Evolutionary conservation across 2,329 filamentous ascomycete genomes (phyloP).

Genomic region (Juglanconis oblonga): DNA sequence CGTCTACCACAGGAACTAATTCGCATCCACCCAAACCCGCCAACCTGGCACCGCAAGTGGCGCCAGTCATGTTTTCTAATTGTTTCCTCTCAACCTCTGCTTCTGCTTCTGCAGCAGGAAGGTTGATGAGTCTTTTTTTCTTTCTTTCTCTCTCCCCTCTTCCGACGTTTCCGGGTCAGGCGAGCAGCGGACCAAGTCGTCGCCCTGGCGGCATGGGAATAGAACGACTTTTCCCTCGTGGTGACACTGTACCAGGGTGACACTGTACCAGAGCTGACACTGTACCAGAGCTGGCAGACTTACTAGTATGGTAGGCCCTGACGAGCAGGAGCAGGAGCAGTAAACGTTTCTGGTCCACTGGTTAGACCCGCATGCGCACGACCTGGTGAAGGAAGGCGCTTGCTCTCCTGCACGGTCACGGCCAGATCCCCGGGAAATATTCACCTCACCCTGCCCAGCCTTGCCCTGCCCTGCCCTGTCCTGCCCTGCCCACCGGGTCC

Average conservation of each 20-base stretch:
- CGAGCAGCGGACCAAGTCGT: no score
- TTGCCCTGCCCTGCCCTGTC: neutral
- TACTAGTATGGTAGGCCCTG: no score
- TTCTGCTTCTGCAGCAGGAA: constrained; percentile 2
- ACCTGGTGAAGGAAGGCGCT: neutral
- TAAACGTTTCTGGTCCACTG: neutral
- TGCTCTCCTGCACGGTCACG: neutral
- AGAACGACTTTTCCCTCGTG: no score
- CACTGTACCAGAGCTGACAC: no score
- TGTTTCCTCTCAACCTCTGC: constrained; percentile 16
- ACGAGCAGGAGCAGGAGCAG: no score
- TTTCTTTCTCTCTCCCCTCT: neutral
- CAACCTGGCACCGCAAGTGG: neutral
- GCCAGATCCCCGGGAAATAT: neutral
- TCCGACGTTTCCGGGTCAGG: neutral
- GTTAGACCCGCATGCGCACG: neutral
- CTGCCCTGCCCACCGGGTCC: no score
- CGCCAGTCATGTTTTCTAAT: constrained; percentile 13
- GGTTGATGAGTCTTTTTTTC: neutral
- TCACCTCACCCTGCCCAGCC: neutral
- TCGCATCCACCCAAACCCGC: neutral
- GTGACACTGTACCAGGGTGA: no score
- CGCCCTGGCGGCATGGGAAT: no score
- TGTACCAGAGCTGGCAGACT: no score
- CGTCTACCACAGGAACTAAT: neutral